A percentile compares a stretch with the other conserved stretches of the same genome.
These are phyloP conservation scores for Penicillium alfredii DNA, from an alignment of 495 filamentous ascomycete genomes.

Conservation along the genomic window DNA sequence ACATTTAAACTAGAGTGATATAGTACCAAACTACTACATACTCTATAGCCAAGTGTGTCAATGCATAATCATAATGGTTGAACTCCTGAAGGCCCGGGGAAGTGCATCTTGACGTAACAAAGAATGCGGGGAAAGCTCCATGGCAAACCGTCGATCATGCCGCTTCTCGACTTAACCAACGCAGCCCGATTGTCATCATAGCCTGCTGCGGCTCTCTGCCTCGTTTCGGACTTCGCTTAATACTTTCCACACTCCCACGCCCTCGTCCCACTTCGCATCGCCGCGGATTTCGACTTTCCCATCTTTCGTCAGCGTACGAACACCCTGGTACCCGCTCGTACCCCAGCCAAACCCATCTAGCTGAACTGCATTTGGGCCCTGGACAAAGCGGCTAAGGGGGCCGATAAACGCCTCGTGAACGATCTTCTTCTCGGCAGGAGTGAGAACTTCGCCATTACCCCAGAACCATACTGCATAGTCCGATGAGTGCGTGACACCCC, in stretches of 20 bases:
- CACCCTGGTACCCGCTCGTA: conserved; percentile 15
- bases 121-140: conserved; percentile 26
- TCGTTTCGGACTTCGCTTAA: conserved; percentile 19
- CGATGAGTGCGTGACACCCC: conserved; percentile 53
- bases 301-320: conserved; percentile 40
- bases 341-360: conserved; percentile 31
- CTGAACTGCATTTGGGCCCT: conserved; percentile 13
- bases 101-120: conserved; percentile 17
- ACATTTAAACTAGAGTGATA: no score
- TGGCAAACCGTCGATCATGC: no score
- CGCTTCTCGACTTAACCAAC: no score
- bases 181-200: background rate
- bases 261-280: conserved; percentile 44
- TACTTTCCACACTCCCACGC: conserved; percentile 41
- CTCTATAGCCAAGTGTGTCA: no score
- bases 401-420: conserved; percentile 34
- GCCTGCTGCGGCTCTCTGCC: background rate
- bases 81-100: background rate
- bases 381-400: conserved; percentile 41
- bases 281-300: conserved; percentile 39
- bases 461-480: conserved; percentile 55
- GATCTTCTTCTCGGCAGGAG: conserved; percentile 36
- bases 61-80: no score
- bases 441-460: conserved; percentile 42
- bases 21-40: no score